phyloP scores from a whole-genome alignment of 768 basidiomycete species.

The Russula abietina region DNA sequence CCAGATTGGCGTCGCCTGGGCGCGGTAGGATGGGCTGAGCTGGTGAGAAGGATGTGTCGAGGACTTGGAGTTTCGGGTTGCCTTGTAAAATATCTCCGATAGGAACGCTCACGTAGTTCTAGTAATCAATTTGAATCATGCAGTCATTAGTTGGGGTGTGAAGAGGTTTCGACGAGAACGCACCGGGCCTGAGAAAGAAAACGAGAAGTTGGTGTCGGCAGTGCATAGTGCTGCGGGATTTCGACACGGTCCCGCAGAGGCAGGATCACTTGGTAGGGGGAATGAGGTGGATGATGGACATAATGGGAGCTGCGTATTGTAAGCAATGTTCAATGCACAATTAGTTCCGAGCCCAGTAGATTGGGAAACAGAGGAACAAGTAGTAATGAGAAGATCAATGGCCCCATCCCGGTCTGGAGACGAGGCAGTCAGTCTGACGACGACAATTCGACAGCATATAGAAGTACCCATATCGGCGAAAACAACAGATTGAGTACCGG shows the following conservation, averaged over 20 bases:
- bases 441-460: background rate
- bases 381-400: constrained; percentile 89
- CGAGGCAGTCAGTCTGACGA: background rate
- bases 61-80: constrained; percentile 51
- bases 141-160: background rate
- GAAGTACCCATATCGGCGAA: constrained; percentile 85
- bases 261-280: constrained; percentile 40
- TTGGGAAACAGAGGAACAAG: constrained; percentile 65
- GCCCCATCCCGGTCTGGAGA: constrained; percentile 85
- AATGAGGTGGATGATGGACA: constrained; percentile 57
- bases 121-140: background rate
- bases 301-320: constrained; percentile 83
- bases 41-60: constrained; percentile 60
- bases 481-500: constrained; percentile 68
- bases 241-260: constrained; percentile 43
- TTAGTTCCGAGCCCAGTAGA: constrained; percentile 64
- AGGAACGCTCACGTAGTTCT: constrained; percentile 66
- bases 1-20: constrained; percentile 85
- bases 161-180: background rate
- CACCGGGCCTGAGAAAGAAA: constrained; percentile 38
- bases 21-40: constrained; percentile 70
- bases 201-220: constrained; percentile 73
- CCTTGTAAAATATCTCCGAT: constrained; percentile 52
- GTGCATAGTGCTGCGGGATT: constrained; percentile 75
- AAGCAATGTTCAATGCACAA: constrained; percentile 86